These are phyloP conservation scores for Cyberlindnera xishuangbannaensis DNA, from an alignment of 805 yeast species.

Conservation along the genomic window DNA sequence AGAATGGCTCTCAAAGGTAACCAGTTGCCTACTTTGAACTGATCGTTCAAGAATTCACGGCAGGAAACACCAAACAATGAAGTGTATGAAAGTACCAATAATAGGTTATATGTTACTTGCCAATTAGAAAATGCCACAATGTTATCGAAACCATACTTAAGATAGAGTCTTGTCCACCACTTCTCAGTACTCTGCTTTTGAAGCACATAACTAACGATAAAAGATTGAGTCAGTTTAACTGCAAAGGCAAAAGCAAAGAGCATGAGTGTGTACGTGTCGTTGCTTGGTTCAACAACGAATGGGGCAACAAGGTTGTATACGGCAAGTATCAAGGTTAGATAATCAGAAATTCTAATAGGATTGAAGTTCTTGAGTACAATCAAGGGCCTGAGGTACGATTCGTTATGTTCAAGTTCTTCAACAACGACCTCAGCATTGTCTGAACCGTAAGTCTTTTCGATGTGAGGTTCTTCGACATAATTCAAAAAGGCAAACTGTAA, in stretches of 20 bases:
- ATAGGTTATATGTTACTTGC: conserved; percentile 56
- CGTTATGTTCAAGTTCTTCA: conserved; percentile 31
- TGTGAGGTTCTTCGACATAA: conserved; percentile 79
- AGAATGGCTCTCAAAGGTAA: conserved; percentile 49
- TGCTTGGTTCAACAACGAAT: conserved; percentile 27
- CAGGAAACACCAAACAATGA: conserved; percentile 37
- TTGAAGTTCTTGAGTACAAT: conserved; percentile 58
- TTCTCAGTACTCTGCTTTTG: conserved; percentile 54
- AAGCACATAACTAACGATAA: conserved; percentile 45
- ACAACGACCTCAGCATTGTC: conserved; percentile 27
- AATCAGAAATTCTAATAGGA: conserved; percentile 58
- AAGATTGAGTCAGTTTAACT: conserved; percentile 45
- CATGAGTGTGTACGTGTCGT: conserved; percentile 22
- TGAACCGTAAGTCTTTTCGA: conserved; percentile 68
- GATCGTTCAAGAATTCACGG: conserved; percentile 27
- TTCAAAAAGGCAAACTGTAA: conserved; percentile 71
- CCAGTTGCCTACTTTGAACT: conserved; percentile 33
- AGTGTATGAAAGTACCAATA: conserved; percentile 51
- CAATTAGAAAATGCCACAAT: conserved; percentile 66
- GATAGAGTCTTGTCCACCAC: conserved; percentile 57
- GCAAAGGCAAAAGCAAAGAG: conserved; percentile 31
- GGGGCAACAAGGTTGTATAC: conserved; percentile 39
- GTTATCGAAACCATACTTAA: conserved; percentile 59
- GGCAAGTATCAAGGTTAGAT: conserved; percentile 39
- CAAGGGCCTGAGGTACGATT: conserved; percentile 47